Evolutionary conservation across 2,329 filamentous ascomycete genomes (phyloP).

Genomic region (Periglandula ipomoeae): DNA sequence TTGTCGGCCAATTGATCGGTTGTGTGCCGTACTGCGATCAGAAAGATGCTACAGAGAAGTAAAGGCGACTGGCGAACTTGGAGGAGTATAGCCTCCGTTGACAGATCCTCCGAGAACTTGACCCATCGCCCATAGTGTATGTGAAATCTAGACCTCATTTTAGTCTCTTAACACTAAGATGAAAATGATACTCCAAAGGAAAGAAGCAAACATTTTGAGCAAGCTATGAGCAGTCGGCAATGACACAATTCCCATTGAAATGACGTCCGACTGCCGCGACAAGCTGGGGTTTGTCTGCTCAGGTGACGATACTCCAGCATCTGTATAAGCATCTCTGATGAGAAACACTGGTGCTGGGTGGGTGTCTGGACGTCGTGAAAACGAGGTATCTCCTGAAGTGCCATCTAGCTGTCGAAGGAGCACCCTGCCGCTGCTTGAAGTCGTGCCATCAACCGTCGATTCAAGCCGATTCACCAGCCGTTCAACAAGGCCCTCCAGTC

Average conservation of each 20-base stretch:
- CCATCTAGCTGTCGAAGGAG: neutral
- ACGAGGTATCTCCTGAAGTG: neutral
- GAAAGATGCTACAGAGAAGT: constrained; percentile 16
- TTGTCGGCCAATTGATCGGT: constrained; percentile 14
- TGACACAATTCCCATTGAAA: constrained; percentile 14
- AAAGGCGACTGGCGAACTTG: constrained; percentile 12
- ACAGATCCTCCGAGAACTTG: constrained; percentile 12
- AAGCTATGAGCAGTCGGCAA: constrained; percentile 12
- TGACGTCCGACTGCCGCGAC: constrained; percentile 9
- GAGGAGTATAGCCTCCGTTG: constrained; percentile 8
- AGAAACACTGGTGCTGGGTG: constrained; percentile 17
- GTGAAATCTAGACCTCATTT: constrained; percentile 14
- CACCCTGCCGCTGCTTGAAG: neutral
- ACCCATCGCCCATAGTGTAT: constrained; percentile 20
- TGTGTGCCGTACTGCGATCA: constrained; percentile 18
- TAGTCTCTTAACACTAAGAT: neutral
- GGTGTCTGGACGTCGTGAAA: neutral
- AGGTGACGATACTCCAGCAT: constrained; percentile 15
- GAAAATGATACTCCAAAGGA: neutral
- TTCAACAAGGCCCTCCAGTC: constrained; percentile 1
- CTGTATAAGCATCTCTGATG: constrained; percentile 18
- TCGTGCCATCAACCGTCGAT: neutral
- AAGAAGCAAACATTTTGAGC: constrained; percentile 13
- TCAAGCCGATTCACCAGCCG: neutral
- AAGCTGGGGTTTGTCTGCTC: constrained; percentile 1